A percentile compares a stretch with the other conserved stretches of the same genome.
Conservation (phyloP, 73 alveolate genomes). For the Durusdinium trenchii region DNA sequence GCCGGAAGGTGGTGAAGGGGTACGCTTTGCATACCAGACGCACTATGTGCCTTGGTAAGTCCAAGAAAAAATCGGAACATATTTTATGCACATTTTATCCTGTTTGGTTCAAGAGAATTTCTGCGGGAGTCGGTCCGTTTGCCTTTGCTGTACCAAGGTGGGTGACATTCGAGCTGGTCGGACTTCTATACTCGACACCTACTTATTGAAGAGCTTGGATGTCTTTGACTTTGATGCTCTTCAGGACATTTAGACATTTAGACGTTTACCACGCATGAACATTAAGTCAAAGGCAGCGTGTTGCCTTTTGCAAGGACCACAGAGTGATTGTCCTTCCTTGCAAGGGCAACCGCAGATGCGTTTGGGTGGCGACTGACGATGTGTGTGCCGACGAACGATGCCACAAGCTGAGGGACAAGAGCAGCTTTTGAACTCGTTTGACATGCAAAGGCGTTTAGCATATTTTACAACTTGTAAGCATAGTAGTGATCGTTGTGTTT, state of each 20-base stretch:
- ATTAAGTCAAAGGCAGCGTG: too few species aligned
- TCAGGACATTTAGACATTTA: too few species aligned
- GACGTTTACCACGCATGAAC: too few species aligned
- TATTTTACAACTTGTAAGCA: too few species aligned
- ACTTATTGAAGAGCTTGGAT: constrained; percentile 44
- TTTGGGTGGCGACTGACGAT: constrained; percentile 19
- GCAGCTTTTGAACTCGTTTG: background rate
- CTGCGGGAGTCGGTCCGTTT: background rate
- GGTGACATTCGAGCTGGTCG: constrained; percentile 65
- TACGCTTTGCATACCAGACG: constrained; percentile 58
- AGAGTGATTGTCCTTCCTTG: constrained; percentile 14
- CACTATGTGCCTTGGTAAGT: constrained; percentile 10
- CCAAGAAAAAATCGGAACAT: too few species aligned
- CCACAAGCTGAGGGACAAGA: background rate
- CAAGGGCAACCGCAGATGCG: constrained; percentile 21
- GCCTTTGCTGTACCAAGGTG: background rate
- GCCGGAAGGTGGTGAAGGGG: constrained; percentile 55
- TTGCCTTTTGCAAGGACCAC: background rate
- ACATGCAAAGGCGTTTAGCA: too few species aligned
- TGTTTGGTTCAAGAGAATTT: too few species aligned
- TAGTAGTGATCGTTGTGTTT: too few species aligned
- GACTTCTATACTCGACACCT: constrained; percentile 35
- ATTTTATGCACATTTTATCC: background rate
- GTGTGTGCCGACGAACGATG: background rate
- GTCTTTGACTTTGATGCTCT: constrained; percentile 40